phyloP scores from a whole-genome alignment of 192 early-diverging fungal species.

The Backusella sp. region DNA sequence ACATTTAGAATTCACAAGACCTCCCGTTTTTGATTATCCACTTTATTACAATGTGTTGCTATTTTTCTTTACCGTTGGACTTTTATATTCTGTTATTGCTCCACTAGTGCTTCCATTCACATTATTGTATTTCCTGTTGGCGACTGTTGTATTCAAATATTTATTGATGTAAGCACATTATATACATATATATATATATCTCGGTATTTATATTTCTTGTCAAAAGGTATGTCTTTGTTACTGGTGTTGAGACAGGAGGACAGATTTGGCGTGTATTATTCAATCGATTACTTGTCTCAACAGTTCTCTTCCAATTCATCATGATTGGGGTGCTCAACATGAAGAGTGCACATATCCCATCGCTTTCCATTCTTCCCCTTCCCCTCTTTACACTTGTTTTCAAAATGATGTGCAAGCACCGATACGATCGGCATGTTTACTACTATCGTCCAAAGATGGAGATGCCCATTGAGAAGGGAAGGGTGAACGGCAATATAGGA shows the following conservation, averaged over 20 bases:
- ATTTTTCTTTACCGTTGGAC: slow-evolving; percentile 71
- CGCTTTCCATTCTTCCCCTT: slow-evolving; percentile 52
- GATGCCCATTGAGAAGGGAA: slow-evolving; percentile 10
- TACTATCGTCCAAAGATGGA: slow-evolving; percentile 47
- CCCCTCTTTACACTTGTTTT: slow-evolving; percentile 55
- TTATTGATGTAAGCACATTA: slow-evolving; percentile 54
- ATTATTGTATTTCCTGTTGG: slow-evolving; percentile 59
- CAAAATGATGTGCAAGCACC: slow-evolving; percentile 46
- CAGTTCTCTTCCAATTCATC: slow-evolving; percentile 65
- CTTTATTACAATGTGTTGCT: slow-evolving; percentile 66
- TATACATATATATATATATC: background rate
- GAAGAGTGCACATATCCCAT: slow-evolving; percentile 41
- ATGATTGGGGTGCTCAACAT: slow-evolving; percentile 63
- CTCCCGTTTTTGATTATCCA: slow-evolving; percentile 72
- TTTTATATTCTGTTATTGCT: slow-evolving; percentile 70
- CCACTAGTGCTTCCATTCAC: slow-evolving; percentile 69
- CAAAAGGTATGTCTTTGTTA: slow-evolving; percentile 66
- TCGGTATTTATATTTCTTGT: background rate
- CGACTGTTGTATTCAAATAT: slow-evolving; percentile 72
- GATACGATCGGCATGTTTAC: slow-evolving; percentile 52
- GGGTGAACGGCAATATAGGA: slow-evolving; percentile 11
- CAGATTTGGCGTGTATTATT: slow-evolving; percentile 68
- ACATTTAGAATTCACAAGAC: slow-evolving; percentile 51
- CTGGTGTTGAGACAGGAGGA: slow-evolving; percentile 68
- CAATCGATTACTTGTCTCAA: slow-evolving; percentile 64